Evolutionary conservation across 1,139 yeast species (phyloP).

Genomic region (Kurtzmaniella quercitrusa): DNA sequence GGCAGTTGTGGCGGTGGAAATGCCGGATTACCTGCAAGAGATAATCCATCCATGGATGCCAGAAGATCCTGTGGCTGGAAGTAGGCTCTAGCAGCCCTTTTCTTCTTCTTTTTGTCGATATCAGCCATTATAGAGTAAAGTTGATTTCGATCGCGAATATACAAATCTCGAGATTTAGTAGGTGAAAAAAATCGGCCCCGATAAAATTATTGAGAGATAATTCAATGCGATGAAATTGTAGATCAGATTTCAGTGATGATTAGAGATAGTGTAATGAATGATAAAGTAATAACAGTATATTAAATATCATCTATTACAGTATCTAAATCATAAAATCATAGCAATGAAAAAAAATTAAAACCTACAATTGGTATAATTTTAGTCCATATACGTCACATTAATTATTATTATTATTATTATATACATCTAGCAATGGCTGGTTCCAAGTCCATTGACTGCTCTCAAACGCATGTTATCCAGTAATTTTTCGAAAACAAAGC

Average conservation of each 20-base stretch:
- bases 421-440: slow-evolving; percentile 1
- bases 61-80: slow-evolving; percentile 5
- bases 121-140: slow-evolving; percentile 1
- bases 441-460: slow-evolving; percentile 10
- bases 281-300: too few species aligned
- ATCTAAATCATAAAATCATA: too few species aligned
- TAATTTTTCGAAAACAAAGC: slow-evolving; percentile 61
- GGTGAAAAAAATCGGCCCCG: too few species aligned
- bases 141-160: too few species aligned
- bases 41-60: not conserved
- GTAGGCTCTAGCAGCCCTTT: slow-evolving; percentile 44
- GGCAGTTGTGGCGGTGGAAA: slow-evolving; percentile 2
- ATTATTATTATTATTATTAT: not conserved
- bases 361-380: too few species aligned
- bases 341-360: too few species aligned
- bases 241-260: too few species aligned
- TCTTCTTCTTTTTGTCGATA: slow-evolving; percentile 24
- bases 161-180: too few species aligned
- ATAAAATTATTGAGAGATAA: too few species aligned
- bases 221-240: not conserved
- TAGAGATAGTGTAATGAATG: too few species aligned
- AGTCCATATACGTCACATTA: not conserved
- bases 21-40: slow-evolving; percentile 3
- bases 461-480: slow-evolving; percentile 17
- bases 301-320: too few species aligned